Percentiles rank a stretch among this genome's conserved stretches.
Evolutionary conservation across 176 grass and related monocot genomes (phyloP).

Genomic region (Aegilops speltoides): DNA sequence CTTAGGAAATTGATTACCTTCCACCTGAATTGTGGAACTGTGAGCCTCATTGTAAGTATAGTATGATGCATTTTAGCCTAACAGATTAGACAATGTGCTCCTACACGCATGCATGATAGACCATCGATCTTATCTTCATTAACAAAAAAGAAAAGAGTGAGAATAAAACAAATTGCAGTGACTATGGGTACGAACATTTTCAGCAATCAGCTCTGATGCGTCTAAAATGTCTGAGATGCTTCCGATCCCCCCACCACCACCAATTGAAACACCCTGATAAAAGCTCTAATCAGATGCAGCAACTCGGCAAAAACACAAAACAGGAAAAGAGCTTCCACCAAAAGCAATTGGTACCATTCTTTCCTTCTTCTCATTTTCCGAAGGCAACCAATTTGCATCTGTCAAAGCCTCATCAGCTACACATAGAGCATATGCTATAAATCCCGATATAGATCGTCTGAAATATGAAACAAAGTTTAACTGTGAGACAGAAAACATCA

Average conservation of each 20-base stretch:
- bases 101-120: too few species aligned
- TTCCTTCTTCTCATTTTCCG: conserved; percentile 65
- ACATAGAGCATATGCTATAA: conserved; percentile 91
- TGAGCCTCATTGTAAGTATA: too few species aligned
- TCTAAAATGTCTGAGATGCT: conserved; percentile 86
- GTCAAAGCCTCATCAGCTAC: conserved; percentile 87
- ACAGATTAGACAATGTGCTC: too few species aligned
- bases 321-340: background rate
- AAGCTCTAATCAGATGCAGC: conserved; percentile 33
- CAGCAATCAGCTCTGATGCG: conserved; percentile 68
- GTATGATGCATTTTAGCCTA: too few species aligned
- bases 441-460: conserved; percentile 63
- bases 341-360: conserved; percentile 60
- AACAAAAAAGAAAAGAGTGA: too few species aligned
- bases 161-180: background rate
- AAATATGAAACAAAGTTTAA: background rate
- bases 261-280: conserved; percentile 88
- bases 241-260: conserved; percentile 88
- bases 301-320: background rate
- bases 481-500: background rate
- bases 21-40: too few species aligned
- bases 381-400: conserved; percentile 83
- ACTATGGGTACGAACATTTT: conserved; percentile 61
- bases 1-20: too few species aligned
- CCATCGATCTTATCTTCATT: too few species aligned